Evolutionary conservation across 2,329 filamentous ascomycete species (phyloP), one percentile per base, ranked within the genome.

Genomic region (Talaromyces funiculosus): DNA sequence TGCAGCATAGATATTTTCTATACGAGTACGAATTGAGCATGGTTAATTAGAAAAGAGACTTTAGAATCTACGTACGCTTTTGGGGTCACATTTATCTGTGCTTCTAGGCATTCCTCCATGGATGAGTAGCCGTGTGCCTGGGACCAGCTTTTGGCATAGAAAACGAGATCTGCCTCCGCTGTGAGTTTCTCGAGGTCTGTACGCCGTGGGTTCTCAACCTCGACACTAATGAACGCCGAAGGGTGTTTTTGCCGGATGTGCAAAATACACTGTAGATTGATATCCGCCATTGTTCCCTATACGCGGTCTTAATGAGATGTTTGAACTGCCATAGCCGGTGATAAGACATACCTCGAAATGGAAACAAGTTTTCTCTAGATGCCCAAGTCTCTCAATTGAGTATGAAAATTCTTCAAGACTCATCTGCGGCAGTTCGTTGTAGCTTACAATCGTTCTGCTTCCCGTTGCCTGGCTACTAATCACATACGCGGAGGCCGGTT

Each of bases 121-220:
- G 79, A 79, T 56, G 65, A 59, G 68, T 81, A 76, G 57, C 78
- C 78, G 29, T 69, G 65, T 7, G 63, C 66, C 77, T 86, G 81
- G 62, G 88, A 88, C 88, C 88, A 91, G 55, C 79, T 80, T 67
- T 81, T 83, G 12, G 88, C 89, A 73, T 87, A 90, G 71, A 90
- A 90, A n/a, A 90, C 83, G 18, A 89, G 81, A 68, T 90, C 85
- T 24, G 86, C 87, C 65, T 82, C 78, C 38, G 77, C 77, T 26
- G 86, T 86, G 53, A 90, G 78, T 29, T 82, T 77, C 54, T 78
- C 74, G 59, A 90, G 77, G 2, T 85, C 86, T 29, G 74, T 71
- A 10, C 88, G 81, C 12, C 79, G 80, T 2, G 88, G 87, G 70
- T 89, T 90, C 75, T 91, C 88, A 43, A 88, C 76, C 72, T 91